Evolutionary conservation across 2,329 filamentous ascomycete species (phyloP).

Genomic region (Penicillium sp.): DNA sequence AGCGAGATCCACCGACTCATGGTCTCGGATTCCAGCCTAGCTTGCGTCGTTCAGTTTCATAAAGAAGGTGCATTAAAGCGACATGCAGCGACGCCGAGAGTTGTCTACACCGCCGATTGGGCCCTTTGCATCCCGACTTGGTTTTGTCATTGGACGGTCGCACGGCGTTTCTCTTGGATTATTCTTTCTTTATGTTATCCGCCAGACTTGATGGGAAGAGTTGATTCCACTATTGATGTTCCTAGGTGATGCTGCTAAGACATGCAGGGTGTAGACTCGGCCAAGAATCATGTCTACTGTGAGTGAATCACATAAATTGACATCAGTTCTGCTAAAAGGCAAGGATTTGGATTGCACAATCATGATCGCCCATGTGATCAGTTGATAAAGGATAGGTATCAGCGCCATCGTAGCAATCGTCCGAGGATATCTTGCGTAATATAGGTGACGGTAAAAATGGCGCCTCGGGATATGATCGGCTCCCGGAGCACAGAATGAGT

Average conservation of each 20-base stretch:
- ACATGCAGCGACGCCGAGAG: background rate
- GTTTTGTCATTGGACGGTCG: background rate
- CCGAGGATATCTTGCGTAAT: too few relatives aligned
- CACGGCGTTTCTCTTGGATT: background rate
- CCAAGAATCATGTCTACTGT: background rate
- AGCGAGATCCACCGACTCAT: constrained; percentile 32
- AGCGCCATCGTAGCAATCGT: too few relatives aligned
- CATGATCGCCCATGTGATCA: too few relatives aligned
- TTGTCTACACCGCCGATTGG: background rate
- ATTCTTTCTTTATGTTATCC: background rate
- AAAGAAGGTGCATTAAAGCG: background rate
- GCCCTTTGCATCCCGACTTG: background rate
- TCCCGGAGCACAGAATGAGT: too few relatives aligned
- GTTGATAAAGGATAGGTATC: too few relatives aligned
- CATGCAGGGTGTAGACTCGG: background rate
- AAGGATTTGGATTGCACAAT: background rate
- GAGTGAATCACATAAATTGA: background rate
- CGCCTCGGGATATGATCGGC: too few relatives aligned
- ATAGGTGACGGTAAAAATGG: too few relatives aligned
- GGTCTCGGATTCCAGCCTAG: constrained; percentile 27
- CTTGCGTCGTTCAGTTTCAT: constrained; percentile 1
- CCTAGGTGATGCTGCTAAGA: background rate
- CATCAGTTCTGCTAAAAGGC: background rate
- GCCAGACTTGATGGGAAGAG: background rate
- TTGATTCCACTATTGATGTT: background rate